Evolutionary conservation across 2,329 filamentous ascomycete species (phyloP), one percentile per base, ranked within the genome.

Genomic region (Sclerotinia nivalis): DNA sequence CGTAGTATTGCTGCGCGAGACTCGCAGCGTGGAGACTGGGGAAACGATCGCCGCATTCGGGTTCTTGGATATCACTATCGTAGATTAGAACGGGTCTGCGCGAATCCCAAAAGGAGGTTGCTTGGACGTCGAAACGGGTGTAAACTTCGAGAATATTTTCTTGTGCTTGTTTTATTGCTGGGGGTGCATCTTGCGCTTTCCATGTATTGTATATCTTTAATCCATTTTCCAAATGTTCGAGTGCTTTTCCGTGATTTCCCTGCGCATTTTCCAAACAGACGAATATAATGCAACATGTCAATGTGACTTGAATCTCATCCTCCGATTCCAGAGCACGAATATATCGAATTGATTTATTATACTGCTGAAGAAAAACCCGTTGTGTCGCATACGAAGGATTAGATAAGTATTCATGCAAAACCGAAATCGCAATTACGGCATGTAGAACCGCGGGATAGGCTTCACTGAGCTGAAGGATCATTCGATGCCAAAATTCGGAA

Each of bases 211-310:
- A 66, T 49, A 74, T 58, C n/a, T 50, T 65, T 1, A 73, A 58
- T 28, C 72, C 73, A 45, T 58, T 72, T 34, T 71, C 47, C 8
- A 74, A 56, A 69, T 73, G 72, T n/a, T 49, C 25, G 8, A 73
- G 56, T 22, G 71, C 71, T n/a, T 47, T 64, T n/a, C 68, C 68
- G 20, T 71, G 40, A 45, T 74, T 72, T 8, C 72, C 70, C 28
- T 55, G 56, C 22, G 73, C 50, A 64, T 73, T 73, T 61, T 74
- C 73, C 28, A 74, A 22, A 65, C 69, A 74, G 25, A 73, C 69
- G 59, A 74, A 74, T 20, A 74, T 49, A 60, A 73, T 65, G 54
- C 73, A 74, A 54, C 73, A 74, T 18, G 67, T 69, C 45, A 73
- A 60, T 6, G 71, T 71, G 31, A 70, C 58, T 37, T 70, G 58